Conservation (phyloP, 1,284 basidiomycete species). For the Xerocomus amazonicus region DNA sequence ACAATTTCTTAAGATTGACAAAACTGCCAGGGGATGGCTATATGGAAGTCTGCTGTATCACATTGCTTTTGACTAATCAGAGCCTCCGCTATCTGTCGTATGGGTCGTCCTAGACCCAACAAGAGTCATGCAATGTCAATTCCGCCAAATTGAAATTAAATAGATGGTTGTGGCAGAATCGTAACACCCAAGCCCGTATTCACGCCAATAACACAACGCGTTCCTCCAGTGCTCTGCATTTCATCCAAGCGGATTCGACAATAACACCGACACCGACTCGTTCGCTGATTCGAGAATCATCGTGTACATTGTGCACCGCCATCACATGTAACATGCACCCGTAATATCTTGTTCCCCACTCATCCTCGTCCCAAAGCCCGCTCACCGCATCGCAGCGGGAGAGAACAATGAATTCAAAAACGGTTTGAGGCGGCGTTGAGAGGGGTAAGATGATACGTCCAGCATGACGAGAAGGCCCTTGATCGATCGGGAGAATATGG, state of each 20-base stretch:
- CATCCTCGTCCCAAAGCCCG: constrained; percentile 14
- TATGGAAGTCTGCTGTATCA: too few species aligned
- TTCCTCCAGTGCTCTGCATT: constrained; percentile 1
- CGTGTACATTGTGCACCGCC: constrained; percentile 9
- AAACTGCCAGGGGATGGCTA: too few species aligned
- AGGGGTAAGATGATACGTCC: constrained; percentile 20
- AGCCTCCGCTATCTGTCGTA: too few species aligned
- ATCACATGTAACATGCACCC: constrained; percentile 24
- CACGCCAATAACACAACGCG: constrained; percentile 11
- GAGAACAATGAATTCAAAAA: constrained; percentile 18
- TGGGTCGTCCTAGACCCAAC: too few species aligned
- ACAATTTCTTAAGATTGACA: too few species aligned
- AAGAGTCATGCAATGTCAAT: too few species aligned
- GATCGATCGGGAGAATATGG: constrained; percentile 7
- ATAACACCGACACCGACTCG: constrained; percentile 16
- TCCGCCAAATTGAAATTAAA: too few species aligned
- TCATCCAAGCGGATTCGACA: constrained; percentile 14
- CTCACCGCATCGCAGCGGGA: constrained; percentile 8
- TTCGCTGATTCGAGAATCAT: constrained; percentile 8
- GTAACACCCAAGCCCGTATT: neutral
- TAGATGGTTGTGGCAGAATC: too few species aligned
- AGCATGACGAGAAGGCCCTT: neutral
- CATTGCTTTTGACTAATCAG: too few species aligned
- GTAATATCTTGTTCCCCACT: constrained; percentile 10
- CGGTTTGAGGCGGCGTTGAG: constrained; percentile 6